Base-by-base conservation (phyloP, 2,329 filamentous ascomycete species). In the Mariannaea elegans region DNA sequence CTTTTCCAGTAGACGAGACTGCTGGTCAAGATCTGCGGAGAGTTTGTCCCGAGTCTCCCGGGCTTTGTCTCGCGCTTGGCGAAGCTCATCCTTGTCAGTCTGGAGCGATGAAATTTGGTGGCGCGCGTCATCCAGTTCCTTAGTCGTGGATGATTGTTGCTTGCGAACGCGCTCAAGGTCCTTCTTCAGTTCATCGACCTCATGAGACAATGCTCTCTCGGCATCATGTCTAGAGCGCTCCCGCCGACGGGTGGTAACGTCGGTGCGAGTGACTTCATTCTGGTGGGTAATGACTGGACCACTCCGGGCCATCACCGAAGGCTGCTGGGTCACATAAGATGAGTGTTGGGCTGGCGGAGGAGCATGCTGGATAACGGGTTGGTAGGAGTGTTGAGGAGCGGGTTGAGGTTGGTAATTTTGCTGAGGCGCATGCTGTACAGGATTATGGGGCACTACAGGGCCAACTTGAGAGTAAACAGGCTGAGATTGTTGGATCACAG, bases 81-180 rank as follows among this genome's bases (percentile, higher is more conserved):
- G 56, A 3, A 71, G 66, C 49, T 71, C 67, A 13, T 71, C 67
- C 23, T 70, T 70, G 53, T 71, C 69, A 14, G 58, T 64, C n/a
- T 71, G 67, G 29, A 69, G 54, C 32, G 44, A 56, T 3, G 66
- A 62, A n/a, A 71, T 61, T 27, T 64, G 61, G 29, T 66, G 55
- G 2, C 69, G 65, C 18, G 69, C 66, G 7, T 71, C 69, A 4
- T 68, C 62, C 1, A 71, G 62, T 14, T 71, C 69, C 54, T 64
- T 67, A 29, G 48, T 50, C 0, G 65, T 61, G 9, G 67, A 62
- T n/a, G 68, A 68, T 39, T 68, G 64, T 55, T 69, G 65, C 31
- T 62, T 57, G n/a, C 57, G 59, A 10, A 71, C 66, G 16, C 24
- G 45, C 41, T 62, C 62, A 13, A 70, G 51, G 24, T 45, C 58